A percentile compares a stretch with the other conserved stretches of the same genome.
phyloP scores from a whole-genome alignment of 1,284 basidiomycete genomes.

The Meripilus lineatus region DNA sequence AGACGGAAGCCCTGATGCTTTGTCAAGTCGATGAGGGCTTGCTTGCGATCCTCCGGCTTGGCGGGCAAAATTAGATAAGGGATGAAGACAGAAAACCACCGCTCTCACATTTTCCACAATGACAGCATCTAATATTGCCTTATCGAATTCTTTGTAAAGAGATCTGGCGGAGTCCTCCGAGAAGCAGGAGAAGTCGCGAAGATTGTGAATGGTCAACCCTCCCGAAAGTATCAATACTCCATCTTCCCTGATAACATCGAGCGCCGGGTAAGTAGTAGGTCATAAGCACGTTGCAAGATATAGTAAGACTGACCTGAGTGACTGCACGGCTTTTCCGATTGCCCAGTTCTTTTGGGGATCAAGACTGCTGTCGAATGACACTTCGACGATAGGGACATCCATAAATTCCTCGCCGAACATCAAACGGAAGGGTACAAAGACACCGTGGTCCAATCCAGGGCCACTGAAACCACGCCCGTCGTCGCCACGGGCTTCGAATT shows the following conservation, averaged over 20 bases:
- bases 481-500: constrained; percentile 50
- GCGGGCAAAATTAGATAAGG: constrained; percentile 25
- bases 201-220: constrained; percentile 65
- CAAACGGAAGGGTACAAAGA: constrained; percentile 70
- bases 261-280: constrained; percentile 3
- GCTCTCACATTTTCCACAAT: constrained; percentile 42
- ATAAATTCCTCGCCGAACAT: constrained; percentile 69
- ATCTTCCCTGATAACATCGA: constrained; percentile 39
- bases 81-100: constrained; percentile 4
- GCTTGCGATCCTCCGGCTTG: constrained; percentile 37
- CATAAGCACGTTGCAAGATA: constrained; percentile 8
- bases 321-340: constrained; percentile 55
- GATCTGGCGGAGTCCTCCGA: constrained; percentile 42
- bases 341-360: constrained; percentile 61
- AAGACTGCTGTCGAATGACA: constrained; percentile 61
- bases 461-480: constrained; percentile 67
- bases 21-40: constrained; percentile 44
- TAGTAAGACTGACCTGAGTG: constrained; percentile 41
- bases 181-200: constrained; percentile 52
- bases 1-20: constrained; percentile 56
- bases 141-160: constrained; percentile 51
- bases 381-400: constrained; percentile 63
- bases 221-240: constrained; percentile 68
- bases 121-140: constrained; percentile 54
- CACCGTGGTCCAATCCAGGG: constrained; percentile 63